These are phyloP conservation scores for Scheffersomyces cryptocercus DNA, from an alignment of 1,139 yeast species.

Conservation along the genomic window DNA sequence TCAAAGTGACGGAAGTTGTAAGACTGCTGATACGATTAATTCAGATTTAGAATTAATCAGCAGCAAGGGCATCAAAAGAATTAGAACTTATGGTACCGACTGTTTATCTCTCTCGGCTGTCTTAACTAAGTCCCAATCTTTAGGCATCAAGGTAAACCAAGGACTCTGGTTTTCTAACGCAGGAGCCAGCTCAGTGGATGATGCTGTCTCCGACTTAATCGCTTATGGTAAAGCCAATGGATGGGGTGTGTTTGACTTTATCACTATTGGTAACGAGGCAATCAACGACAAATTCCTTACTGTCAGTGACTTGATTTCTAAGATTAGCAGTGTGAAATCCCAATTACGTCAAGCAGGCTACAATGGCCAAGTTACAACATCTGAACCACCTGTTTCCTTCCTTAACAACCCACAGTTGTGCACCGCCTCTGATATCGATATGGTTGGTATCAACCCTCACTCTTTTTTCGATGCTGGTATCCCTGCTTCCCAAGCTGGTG, in stretches of 20 bases:
- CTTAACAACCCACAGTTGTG: constrained; percentile 67
- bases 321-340: constrained; percentile 63
- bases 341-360: constrained; percentile 68
- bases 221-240: constrained; percentile 50
- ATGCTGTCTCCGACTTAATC: constrained; percentile 55
- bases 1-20: constrained; percentile 66
- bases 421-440: constrained; percentile 50
- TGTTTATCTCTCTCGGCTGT: constrained; percentile 70
- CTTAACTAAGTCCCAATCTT: constrained; percentile 55
- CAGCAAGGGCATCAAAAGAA: constrained; percentile 59
- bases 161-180: constrained; percentile 74
- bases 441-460: constrained; percentile 85
- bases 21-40: constrained; percentile 51
- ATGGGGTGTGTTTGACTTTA: constrained; percentile 71
- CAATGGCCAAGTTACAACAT: constrained; percentile 73
- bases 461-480: constrained; percentile 72
- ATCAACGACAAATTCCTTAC: constrained; percentile 60
- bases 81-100: constrained; percentile 85
- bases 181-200: constrained; percentile 72
- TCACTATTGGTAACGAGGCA: constrained; percentile 90
- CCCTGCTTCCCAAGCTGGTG: constrained; percentile 68
- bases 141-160: constrained; percentile 77
- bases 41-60: constrained; percentile 61
- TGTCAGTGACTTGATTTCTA: constrained; percentile 57
- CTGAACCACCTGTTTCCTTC: constrained; percentile 85